Base-by-base conservation (phyloP, 176 grass and related monocot species). In the Hyparrhenia diplandra region DNA sequence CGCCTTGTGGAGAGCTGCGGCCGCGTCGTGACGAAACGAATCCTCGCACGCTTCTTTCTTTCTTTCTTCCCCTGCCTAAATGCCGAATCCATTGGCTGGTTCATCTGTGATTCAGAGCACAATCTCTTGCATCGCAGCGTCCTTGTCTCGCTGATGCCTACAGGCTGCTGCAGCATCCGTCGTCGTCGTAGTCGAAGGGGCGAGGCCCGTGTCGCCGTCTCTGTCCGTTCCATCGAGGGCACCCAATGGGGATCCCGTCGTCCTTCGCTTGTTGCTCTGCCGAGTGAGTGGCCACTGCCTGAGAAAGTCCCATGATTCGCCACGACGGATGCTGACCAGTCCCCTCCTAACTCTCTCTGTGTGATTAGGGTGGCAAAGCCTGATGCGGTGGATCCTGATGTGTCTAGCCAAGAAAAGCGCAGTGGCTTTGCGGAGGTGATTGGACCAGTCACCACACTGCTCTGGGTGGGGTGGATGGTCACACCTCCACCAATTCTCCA, bases 391-490 rank as follows among this genome's bases (percentile, higher is more conserved):
- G 17, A 51, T 51, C 47, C 47, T 66, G 81, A 57, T 24, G 1
- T 1, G 73, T 46, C 82, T 69, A 64, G 64, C 54, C 41, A 18
- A 28, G 67, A 51, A 64, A 79, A 85, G 83, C 1, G 75, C 8
- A 32, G 57, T 30, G 4, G 16, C 75, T 79, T 85, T 54, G 30
- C n/a, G 7, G 75, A 10, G 37, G 55, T 23, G 75, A 79, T 41
- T 42, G 75, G 75, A 79, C 75, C 67, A 41, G 75, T 79, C 65
- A 60, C 64, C n/a, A n/a, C n/a, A n/a, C n/a, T n/a, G n/a, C n/a
- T n/a, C n/a, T 13, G 4, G 55, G 55, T n/a, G n/a, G n/a, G n/a
- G n/a, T 59, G 55, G 55, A 25, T 42, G 17, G 66, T 60, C 25
- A 23, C 51, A 59, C 55, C n/a, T 57, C n/a, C n/a, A n/a, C 5